Evolutionary conservation across 208 protist species (phyloP).

Genomic region (Strigomonas galati): DNA sequence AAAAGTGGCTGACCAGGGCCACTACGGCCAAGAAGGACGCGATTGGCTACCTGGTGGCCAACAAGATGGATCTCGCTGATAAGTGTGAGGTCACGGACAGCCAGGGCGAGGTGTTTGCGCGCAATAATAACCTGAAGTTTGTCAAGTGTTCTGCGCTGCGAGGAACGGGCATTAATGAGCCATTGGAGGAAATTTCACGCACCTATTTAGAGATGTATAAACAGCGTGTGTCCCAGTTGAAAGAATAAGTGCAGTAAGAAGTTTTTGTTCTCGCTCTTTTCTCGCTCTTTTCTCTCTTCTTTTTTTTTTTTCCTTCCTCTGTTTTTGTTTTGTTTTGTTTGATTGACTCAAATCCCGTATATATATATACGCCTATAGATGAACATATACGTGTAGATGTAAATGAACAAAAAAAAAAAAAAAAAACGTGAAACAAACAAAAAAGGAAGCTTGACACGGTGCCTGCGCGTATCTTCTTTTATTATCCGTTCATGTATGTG

Average conservation of each 20-base stretch:
- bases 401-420: constrained; percentile 2
- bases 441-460: too few species aligned
- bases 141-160: constrained; percentile 87
- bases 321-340: background rate
- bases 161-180: constrained; percentile 74
- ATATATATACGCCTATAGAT: background rate
- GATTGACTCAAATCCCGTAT: background rate
- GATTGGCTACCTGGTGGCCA: constrained; percentile 76
- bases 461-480: background rate
- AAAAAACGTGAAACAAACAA: too few species aligned
- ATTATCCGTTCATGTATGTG: background rate
- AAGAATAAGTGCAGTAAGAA: too few species aligned
- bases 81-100: constrained; percentile 87
- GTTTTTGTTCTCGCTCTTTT: background rate
- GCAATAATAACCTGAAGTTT: constrained; percentile 69
- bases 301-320: background rate
- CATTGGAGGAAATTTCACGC: constrained; percentile 69
- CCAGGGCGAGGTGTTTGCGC: constrained; percentile 78
- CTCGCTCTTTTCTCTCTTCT: background rate
- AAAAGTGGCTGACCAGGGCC: constrained; percentile 70
- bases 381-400: background rate
- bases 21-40: constrained; percentile 57
- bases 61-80: constrained; percentile 86
- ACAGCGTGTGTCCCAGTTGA: constrained; percentile 40
- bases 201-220: constrained; percentile 72